Evolutionary conservation across 352 stramenopile genomes (phyloP).

Genomic region (Pythium rishiriense): DNA sequence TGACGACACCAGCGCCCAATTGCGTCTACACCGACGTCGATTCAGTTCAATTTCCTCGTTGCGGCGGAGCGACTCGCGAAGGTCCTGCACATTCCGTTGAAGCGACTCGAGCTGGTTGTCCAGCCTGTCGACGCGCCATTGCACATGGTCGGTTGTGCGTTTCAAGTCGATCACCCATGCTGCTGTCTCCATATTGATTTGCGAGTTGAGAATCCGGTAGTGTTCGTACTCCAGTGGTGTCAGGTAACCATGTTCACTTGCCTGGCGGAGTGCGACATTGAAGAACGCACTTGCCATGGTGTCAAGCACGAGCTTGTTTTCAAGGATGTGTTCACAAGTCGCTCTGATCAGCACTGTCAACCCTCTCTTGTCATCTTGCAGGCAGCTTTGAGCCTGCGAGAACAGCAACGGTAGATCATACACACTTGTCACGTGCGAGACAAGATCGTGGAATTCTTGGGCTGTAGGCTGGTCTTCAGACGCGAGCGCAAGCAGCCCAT

Average conservation of each 20-base stretch:
- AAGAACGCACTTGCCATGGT: conserved; percentile 22
- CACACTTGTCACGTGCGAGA: conserved; percentile 16
- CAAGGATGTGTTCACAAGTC: conserved; percentile 11
- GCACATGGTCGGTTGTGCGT: conserved; percentile 13
- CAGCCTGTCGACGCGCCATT: conserved; percentile 16
- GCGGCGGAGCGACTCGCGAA: conserved; percentile 15
- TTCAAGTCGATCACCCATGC: conserved; percentile 24
- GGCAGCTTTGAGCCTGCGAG: conserved; percentile 4
- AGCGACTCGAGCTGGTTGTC: conserved; percentile 20
- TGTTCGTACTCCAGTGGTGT: conserved; percentile 16
- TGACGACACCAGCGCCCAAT: conserved; percentile 14
- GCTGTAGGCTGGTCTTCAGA: background rate
- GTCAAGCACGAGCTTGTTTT: conserved; percentile 22
- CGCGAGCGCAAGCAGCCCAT: background rate
- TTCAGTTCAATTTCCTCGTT: conserved; percentile 15
- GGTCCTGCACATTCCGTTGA: conserved; percentile 4
- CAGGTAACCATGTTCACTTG: conserved; percentile 2
- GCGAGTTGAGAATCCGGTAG: conserved; percentile 14
- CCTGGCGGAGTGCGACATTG: conserved; percentile 14
- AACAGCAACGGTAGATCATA: conserved; percentile 17
- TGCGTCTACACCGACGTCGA: conserved; percentile 10
- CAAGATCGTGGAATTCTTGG: conserved; percentile 4
- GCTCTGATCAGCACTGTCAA: conserved; percentile 6
- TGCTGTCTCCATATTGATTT: conserved; percentile 23
- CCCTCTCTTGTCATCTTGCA: conserved; percentile 2